Base-by-base conservation (phyloP, 108 stramenopile species). In the Ochromonas danica region DNA sequence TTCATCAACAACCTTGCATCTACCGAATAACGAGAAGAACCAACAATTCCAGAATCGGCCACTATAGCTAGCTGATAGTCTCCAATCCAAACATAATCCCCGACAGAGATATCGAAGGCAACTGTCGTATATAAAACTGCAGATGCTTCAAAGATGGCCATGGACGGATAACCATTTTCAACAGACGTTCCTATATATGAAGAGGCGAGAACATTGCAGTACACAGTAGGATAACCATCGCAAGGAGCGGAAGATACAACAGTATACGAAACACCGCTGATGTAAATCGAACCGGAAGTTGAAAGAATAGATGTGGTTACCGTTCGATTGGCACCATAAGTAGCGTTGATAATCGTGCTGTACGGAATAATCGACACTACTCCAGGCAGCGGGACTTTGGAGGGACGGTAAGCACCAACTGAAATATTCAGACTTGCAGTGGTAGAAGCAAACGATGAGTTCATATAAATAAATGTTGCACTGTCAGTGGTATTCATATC, bases 81-180 rank as follows among this genome's bases (percentile, higher is more conserved):
- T 14, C 61, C 78, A 38, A 85, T 33, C 84, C 84, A 85, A 43
- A 85, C 62, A 27, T 0, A 1, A 35, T 79, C 77, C 0, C 40
- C 35, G 3, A 43, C 81, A 39, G 61, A 71, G n/a, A 85, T 43
- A 2, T 28, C 35, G 33, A 70, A 61, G 70, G 65, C 51, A 22
- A 17, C 0, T 2, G 62, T 79, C 14, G 72, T 85, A 31, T 70
- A 14, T n/a, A 75, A 71, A 42, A 45, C 67, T 10, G 61, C 80
- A 1, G 28, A 35, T 43, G 39, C 27, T n/a, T 45, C 2, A 70
- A 74, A 81, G 35, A 81, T 72, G 1, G 0, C 0, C 2, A 35
- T 17, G 1, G 57, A 6, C 38, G 35, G 31, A 1, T 33, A 0
- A 1, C 1, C 60, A 2, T 42, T 27, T 39, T 1, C 27, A 28